Conservation (phyloP, 495 filamentous ascomycete species). For the Aspergillus kassunensis region DNA sequence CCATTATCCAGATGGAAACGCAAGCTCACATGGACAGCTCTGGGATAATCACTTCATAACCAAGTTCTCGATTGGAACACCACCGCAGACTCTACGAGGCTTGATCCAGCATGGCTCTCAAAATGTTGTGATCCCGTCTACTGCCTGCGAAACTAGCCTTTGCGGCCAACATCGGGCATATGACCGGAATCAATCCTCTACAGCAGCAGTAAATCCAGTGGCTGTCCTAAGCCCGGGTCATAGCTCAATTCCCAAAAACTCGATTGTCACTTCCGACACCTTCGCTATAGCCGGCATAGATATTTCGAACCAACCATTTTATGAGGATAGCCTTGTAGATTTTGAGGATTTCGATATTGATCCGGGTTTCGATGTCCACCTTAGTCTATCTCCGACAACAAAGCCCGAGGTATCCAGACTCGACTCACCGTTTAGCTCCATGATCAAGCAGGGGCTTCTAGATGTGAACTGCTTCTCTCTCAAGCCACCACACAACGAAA, state of each 20-base stretch:
- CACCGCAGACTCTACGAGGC: conserved; percentile 1
- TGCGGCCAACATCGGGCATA: not conserved
- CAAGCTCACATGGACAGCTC: not conserved
- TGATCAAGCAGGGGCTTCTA: not conserved
- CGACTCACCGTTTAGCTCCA: not conserved
- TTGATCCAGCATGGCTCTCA: not conserved
- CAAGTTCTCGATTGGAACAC: not conserved
- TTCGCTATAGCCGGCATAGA: not conserved
- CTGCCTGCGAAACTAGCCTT: not conserved
- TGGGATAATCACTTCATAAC: not conserved
- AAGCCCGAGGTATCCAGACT: not conserved
- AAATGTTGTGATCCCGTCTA: not conserved
- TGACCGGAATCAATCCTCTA: not conserved
- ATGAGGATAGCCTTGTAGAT: not conserved
- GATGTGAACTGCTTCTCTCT: conserved; percentile 5
- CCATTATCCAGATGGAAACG: not conserved
- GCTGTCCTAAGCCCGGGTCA: not conserved
- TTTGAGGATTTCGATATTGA: not conserved
- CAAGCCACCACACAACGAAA: not conserved
- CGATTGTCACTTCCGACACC: not conserved
- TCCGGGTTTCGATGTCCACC: not conserved
- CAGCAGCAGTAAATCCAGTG: not conserved
- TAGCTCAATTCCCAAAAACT: not conserved
- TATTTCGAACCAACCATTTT: not conserved
- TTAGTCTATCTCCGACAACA: not conserved